Evolutionary conservation across 23 red algal genomes (phyloP), one percentile per base, ranked within the genome.

Genomic region (Gracilaria gracilis): DNA sequence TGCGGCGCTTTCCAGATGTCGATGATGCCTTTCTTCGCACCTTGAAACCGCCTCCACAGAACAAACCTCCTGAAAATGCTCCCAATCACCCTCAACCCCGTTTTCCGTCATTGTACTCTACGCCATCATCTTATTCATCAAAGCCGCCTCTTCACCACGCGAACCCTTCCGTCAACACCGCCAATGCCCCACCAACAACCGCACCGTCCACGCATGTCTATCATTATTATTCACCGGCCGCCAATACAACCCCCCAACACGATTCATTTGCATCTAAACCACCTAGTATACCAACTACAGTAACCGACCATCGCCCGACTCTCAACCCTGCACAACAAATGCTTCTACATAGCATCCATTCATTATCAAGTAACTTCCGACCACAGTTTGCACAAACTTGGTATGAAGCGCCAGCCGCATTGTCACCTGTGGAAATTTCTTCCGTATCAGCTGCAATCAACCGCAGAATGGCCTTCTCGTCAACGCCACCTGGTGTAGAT

Each of bases 91-190:
- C 4, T 32, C 64, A 69, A 69, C 72, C 72, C 9, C 72, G 72
- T 28, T 77, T 77, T 77, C 72, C 72, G 8, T 77, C 72, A 33
- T 50, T 77, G 20, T 77, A 77, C 50, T 31, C 72, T 32, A 17
- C 19, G 51, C 51, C 51, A 5, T 69, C 64, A 17, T 37, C 64
- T 20, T 36, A 69, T 20, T 69, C 64, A 69, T 69, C 64, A 14
- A 69, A 69, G 37, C 64, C 64, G 32, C 64, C 64, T 69, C 64
- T 69, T 12, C 64, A 38, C 37, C n/a, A 64, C 24, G 64, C 16
- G 32, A 69, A 69, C 32, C 28, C 64, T 3, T 12, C 64, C 4
- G 64, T 69, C 64, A 20, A 20, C 33, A 34, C 28, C 16, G 1
- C 6, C 16, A 69, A 69, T 69, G 31, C 32, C 4, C 28, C 33